Conservation (phyloP, 768 basidiomycete genomes). For the Leucosporidium yakuticum region DNA sequence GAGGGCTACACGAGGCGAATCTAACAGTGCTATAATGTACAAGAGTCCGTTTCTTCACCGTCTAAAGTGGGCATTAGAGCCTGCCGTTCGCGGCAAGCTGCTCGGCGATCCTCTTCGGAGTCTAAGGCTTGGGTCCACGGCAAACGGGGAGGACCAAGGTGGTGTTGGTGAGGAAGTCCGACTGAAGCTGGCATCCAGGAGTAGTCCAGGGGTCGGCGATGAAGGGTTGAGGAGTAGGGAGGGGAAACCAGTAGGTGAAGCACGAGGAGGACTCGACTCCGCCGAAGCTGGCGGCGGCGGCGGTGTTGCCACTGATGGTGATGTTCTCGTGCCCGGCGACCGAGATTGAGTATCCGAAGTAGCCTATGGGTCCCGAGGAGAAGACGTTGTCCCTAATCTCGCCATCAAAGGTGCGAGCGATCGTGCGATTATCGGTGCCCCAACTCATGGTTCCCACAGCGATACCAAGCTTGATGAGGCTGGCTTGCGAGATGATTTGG, state of each 20-base stretch:
- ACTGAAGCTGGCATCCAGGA: neutral
- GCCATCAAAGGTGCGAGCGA: slow-evolving; percentile 25
- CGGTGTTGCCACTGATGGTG: neutral
- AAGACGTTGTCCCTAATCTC: slow-evolving; percentile 35
- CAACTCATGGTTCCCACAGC: slow-evolving; percentile 30
- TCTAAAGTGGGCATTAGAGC: no score
- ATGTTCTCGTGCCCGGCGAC: slow-evolving; percentile 9
- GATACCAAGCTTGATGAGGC: slow-evolving; percentile 40
- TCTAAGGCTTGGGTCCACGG: neutral
- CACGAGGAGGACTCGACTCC: slow-evolving; percentile 7
- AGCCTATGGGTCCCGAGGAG: neutral
- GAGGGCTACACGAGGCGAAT: no score
- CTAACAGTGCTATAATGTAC: no score
- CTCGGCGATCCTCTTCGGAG: no score
- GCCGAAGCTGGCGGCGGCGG: neutral
- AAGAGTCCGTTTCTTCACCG: no score
- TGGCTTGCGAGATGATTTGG: slow-evolving; percentile 28
- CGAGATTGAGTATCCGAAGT: slow-evolving; percentile 15
- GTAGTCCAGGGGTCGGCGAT: slow-evolving; percentile 15
- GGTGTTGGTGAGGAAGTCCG: neutral
- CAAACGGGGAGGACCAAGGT: slow-evolving; percentile 2
- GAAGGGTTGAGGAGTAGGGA: slow-evolving; percentile 35
- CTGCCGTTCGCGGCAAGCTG: no score
- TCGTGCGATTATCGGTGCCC: slow-evolving; percentile 34
- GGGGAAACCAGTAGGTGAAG: slow-evolving; percentile 14